Percentiles rank a stretch among this genome's conserved stretches.
phyloP scores from a whole-genome alignment of 495 filamentous ascomycete genomes.

The Extremus antarcticus region DNA sequence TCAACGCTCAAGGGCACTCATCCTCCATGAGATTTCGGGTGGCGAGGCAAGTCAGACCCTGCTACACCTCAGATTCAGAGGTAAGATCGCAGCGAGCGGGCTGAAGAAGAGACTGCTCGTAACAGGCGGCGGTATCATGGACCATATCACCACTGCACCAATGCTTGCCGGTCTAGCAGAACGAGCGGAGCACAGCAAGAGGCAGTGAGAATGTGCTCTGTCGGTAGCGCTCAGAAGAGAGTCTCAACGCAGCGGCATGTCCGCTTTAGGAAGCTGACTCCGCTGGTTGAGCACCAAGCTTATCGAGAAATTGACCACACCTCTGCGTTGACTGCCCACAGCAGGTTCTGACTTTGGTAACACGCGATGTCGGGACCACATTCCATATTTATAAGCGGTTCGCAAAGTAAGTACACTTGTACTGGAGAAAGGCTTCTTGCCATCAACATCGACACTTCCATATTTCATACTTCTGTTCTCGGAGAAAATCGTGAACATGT shows the following conservation, averaged over 20 bases:
- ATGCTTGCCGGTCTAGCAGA: constrained; percentile 2
- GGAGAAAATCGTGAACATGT: not conserved
- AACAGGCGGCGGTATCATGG: not conserved
- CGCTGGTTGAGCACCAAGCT: not conserved
- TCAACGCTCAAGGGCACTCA: not conserved
- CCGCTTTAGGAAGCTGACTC: not conserved
- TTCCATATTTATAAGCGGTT: not conserved
- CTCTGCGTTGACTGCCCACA: no score
- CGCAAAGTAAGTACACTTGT: no score
- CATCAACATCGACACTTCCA: no score
- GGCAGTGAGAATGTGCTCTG: not conserved
- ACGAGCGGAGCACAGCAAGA: not conserved
- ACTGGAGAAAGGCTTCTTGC: no score
- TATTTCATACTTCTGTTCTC: not conserved
- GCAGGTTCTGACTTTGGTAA: not conserved
- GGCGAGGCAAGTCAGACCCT: not conserved
- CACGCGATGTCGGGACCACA: not conserved
- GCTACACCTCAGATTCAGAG: constrained; percentile 3
- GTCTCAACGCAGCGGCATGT: not conserved
- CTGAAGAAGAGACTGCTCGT: not conserved
- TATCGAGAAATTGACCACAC: no score
- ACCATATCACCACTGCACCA: constrained; percentile 1
- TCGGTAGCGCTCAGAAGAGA: no score
- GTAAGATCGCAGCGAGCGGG: constrained; percentile 5
- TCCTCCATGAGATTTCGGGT: not conserved